Evolutionary conservation across 805 yeast species (phyloP), one percentile per base, ranked within the genome.

Genomic region (Barnettozyma sp.): DNA sequence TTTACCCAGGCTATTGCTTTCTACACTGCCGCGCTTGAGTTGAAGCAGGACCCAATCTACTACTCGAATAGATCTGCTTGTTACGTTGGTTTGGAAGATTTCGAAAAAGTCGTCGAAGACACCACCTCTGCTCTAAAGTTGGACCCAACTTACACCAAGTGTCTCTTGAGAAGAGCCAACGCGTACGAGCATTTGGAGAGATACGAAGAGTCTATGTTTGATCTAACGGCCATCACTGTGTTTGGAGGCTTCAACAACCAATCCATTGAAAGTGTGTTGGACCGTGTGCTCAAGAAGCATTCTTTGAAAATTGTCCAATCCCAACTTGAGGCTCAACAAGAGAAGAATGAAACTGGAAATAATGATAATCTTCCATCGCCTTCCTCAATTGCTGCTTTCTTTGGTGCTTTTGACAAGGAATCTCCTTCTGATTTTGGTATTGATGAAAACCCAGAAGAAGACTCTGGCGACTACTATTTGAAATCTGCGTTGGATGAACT

Each of bases 41-140:
- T 85, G 54, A 80, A 81, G 56, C 62, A 70, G 48, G 97, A 92
- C 60, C 87, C 97, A 5, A 82, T 88, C 23, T 92, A 73, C 65
- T 90, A 80, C 65, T 86, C 97, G 43, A 92, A 92, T 69, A 78
- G 97, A 63, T 87, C 97, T 20, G 98, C 98, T 13, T 90, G 96
- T 63, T 83, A 83, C 63, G 82, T 88, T 34, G 85, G 94, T 7
- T 66, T 84, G 47, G 74, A 78, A 45, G 75, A 87, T 43, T 78
- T 76, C 56, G 86, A 84, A 50, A 80, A 86, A 57, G 95, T 88
- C 31, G 71, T 92, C 44, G 83, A 77, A 48, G 96, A 87, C 59
- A 82, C 96, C 39, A 76, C 95, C 15, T 73, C 71, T 42, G 98
- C 97, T 20, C 71, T 92, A 52, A 71, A 77, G 50, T 65, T 90